Evolutionary conservation across 2,329 filamentous ascomycete genomes (phyloP).

Genomic region (Exophiala lecanii-corni): DNA sequence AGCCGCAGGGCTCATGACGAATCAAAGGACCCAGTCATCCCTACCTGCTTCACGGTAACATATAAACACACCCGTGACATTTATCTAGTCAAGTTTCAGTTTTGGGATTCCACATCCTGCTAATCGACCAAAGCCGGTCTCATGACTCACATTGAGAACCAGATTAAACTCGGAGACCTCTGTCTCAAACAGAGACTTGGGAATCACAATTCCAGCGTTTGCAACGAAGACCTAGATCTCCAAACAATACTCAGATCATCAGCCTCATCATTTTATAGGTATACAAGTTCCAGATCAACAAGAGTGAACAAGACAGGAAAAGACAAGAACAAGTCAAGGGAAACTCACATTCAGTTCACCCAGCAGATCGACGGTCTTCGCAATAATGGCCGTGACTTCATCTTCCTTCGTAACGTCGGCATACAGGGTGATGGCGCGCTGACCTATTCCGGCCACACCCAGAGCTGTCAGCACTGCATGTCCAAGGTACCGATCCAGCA

Average conservation of each 20-base stretch:
- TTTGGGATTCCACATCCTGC: neutral
- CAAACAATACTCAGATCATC: too few relatives aligned
- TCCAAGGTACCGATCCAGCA: too few relatives aligned
- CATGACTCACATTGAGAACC: conserved; percentile 59
- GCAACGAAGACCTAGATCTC: conserved; percentile 48
- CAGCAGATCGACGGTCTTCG: neutral
- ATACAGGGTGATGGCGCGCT: neutral
- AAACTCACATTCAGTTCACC: neutral
- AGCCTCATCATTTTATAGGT: too few relatives aligned
- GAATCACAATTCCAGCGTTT: conserved; percentile 58
- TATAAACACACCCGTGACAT: conserved; percentile 61
- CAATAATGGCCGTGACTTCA: neutral
- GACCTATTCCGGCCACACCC: neutral
- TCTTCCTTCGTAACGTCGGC: conserved; percentile 1
- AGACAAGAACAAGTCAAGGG: neutral
- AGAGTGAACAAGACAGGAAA: too few relatives aligned
- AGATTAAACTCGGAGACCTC: conserved; percentile 59
- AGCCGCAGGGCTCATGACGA: conserved; percentile 77
- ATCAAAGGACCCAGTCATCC: conserved; percentile 73
- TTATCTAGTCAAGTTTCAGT: conserved; percentile 29
- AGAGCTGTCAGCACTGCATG: neutral
- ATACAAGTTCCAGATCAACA: too few relatives aligned
- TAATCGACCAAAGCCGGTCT: conserved; percentile 53
- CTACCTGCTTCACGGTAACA: conserved; percentile 62
- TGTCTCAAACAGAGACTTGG: conserved; percentile 52